Conservation (phyloP, 139 green algal species). For the Spirogloea muscicola region DNA sequence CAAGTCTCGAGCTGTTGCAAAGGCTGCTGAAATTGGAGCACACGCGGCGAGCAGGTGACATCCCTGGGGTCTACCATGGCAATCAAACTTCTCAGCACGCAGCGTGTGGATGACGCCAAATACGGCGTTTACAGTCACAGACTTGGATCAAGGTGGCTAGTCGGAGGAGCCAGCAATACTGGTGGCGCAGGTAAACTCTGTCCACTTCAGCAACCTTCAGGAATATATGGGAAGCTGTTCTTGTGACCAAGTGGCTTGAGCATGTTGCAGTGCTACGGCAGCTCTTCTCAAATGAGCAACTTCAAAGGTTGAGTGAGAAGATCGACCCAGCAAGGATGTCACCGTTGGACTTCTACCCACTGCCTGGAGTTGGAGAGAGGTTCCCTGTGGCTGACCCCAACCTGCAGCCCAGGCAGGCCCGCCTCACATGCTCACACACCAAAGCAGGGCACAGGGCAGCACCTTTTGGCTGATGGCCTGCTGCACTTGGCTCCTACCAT, state of each 20-base stretch:
- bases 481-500: no score
- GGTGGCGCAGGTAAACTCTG: no score
- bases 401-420: constrained; percentile 32
- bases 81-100: constrained; percentile 82
- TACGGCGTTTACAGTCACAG: constrained; percentile 93
- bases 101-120: constrained; percentile 73
- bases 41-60: constrained; percentile 63
- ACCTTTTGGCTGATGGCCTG: no score
- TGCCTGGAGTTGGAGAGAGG: constrained; percentile 71
- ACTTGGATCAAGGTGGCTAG: constrained; percentile 79
- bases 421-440: no score
- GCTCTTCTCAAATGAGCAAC: constrained; percentile 71
- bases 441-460: no score
- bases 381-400: constrained; percentile 81
- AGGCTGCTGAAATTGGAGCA: no score
- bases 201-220: no score
- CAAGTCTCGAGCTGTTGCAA: no score
- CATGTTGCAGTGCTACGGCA: constrained; percentile 71
- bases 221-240: no score
- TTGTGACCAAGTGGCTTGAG: no score
- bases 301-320: constrained; percentile 63
- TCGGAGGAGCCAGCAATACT: constrained; percentile 78
- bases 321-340: constrained; percentile 53
- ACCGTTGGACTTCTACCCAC: constrained; percentile 81
- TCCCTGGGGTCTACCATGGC: constrained; percentile 85